Evolutionary conservation across 495 filamentous ascomycete genomes (phyloP).

Genomic region (Lasiosphaeria hispida): DNA sequence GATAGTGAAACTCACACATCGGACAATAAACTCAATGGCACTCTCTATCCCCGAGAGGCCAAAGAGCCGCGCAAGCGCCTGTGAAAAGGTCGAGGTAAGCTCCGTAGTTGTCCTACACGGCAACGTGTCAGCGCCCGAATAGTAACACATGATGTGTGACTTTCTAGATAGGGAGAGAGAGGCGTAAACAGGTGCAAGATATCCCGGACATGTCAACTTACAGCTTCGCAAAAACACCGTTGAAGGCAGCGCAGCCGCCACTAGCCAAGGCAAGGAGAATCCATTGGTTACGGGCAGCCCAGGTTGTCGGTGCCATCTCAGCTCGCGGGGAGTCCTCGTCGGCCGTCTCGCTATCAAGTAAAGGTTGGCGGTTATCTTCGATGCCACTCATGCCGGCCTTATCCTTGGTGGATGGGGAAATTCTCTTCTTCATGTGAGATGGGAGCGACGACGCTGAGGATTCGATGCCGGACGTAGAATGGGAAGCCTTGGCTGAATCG

Average conservation of each 20-base stretch:
- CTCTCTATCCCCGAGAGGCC: conserved; percentile 50
- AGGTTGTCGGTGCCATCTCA: conserved; percentile 20
- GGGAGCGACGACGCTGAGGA: not conserved
- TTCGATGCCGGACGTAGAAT: not conserved
- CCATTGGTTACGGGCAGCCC: conserved; percentile 58
- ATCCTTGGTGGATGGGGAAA: not conserved
- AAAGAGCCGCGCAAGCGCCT: conserved; percentile 59
- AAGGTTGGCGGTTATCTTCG: conserved; percentile 22
- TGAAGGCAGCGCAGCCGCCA: conserved; percentile 87
- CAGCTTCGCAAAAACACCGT: conserved; percentile 96
- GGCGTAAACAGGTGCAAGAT: not conserved
- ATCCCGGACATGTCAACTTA: conserved; percentile 40
- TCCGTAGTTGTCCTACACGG: conserved; percentile 73
- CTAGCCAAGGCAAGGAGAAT: conserved; percentile 78
- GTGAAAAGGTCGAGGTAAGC: conserved; percentile 70
- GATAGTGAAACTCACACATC: conserved; percentile 57
- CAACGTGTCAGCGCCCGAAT: not conserved
- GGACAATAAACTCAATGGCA: conserved; percentile 61
- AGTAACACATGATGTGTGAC: not conserved
- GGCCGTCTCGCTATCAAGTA: conserved; percentile 11
- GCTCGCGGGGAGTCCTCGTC: not conserved
- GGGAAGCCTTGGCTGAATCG: not conserved
- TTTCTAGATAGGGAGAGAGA: not conserved
- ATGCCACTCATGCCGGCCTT: conserved; percentile 5
- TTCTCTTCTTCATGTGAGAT: conserved; percentile 10